Base-by-base conservation (phyloP, 305 asterid species). In the Coffea humblotiana region DNA sequence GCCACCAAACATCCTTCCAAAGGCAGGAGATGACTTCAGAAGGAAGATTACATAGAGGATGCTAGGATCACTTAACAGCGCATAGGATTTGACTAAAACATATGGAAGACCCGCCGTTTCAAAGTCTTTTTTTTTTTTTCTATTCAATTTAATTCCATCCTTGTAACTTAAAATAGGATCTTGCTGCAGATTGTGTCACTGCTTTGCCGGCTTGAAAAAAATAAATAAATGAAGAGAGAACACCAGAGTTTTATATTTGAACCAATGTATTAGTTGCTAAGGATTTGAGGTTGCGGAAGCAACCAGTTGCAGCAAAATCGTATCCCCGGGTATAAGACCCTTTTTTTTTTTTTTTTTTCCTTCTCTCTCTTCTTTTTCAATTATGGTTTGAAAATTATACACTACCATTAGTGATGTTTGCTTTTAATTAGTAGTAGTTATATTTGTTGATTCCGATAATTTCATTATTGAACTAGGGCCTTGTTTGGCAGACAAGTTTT, bases 141-240 rank as follows among this genome's bases (percentile, higher is more conserved):
- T 23, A 10, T n/a, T 45, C 10, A 71, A 13, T 67, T 65, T 12
- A 67, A 18, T 32, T 29, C 47, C 47, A 67, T 67, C 35, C 12
- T 21, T 29, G 47, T 32, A 32, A 32, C 32, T 4, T 23, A 37
- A 21, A 25, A 2, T 5, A 23, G 19, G n/a, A 71, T 45, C 27
- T 40, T 40, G 47, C 23, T 15, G 16, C n/a, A 61, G n/a, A 29
- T 61, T 75, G 78, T 54, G 56, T 76, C 61, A 43, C 48, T 25
- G 23, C 47, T 64, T 76, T 63, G 72, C 79, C 79, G 64, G 72
- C 72, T 45, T 32, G 8, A 32, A 68, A 69, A 74, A 74, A 32
- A 67, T 32, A 35, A 67, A 67, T 35, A 67, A 32, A 1, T 6
- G 8, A 35, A 67, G n/a, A 35, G 25, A 67, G 25, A 67, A 35